Conservation (phyloP, 768 basidiomycete genomes). For the Mycena rebaudengoi region DNA sequence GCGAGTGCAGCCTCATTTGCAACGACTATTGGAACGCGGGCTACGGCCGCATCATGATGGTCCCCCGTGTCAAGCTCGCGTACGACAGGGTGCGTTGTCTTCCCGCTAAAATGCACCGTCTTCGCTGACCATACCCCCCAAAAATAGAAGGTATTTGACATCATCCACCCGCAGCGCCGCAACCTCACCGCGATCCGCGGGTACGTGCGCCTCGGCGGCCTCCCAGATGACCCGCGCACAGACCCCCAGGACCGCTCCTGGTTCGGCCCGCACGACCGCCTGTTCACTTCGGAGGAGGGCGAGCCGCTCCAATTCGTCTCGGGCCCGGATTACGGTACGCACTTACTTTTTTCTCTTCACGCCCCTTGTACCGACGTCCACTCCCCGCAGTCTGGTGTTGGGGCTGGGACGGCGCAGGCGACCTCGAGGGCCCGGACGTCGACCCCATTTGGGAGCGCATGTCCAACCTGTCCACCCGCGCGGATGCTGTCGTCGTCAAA, state of each 20-base stretch:
- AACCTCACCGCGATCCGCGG: conserved; percentile 97
- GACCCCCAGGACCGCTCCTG: conserved; percentile 98
- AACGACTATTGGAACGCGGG: conserved; percentile 99
- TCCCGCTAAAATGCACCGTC: neutral
- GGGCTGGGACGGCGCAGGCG: conserved; percentile 99
- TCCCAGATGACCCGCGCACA: conserved; percentile 94
- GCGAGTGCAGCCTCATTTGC: conserved; percentile 95
- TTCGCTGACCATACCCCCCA: neutral
- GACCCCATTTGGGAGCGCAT: conserved; percentile 96
- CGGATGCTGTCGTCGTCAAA: conserved; percentile 71
- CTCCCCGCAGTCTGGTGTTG: conserved; percentile 90
- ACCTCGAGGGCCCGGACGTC: conserved; percentile 96
- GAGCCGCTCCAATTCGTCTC: conserved; percentile 78
- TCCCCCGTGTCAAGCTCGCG: conserved; percentile 94
- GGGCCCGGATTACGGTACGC: conserved; percentile 89
- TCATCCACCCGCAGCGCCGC: conserved; percentile 88
- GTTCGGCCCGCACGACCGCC: conserved; percentile 96
- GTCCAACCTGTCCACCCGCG: conserved; percentile 66
- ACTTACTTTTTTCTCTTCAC: neutral
- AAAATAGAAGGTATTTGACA: conserved; percentile 87
- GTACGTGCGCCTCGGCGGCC: conserved; percentile 93
- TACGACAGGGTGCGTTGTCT: conserved; percentile 81
- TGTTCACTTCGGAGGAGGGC: conserved; percentile 90
- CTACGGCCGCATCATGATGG: conserved; percentile 97
- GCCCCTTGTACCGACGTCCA: neutral